These are phyloP conservation scores for Alternaria solani DNA, from an alignment of 2,329 filamentous ascomycete genomes.

Conservation along the genomic window DNA sequence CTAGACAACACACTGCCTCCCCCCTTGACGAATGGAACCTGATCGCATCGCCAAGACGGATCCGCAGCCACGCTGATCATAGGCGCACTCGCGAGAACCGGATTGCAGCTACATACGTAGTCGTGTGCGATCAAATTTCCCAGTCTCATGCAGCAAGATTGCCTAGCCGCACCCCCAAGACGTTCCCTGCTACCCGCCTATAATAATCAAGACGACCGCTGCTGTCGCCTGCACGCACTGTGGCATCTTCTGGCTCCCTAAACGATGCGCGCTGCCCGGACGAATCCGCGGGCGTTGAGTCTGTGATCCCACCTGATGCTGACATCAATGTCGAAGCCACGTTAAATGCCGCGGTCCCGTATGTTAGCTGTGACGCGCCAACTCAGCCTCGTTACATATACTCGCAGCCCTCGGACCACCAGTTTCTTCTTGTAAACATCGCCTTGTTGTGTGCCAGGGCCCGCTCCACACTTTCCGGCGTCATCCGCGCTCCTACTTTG, in stretches of 20 bases:
- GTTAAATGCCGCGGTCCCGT: conserved; percentile 22
- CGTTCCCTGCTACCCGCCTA: conserved; percentile 15
- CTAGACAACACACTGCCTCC: background rate
- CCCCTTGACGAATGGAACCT: conserved; percentile 9
- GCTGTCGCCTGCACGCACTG: conserved; percentile 38
- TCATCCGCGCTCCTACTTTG: conserved; percentile 64
- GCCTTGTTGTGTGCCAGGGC: conserved; percentile 37
- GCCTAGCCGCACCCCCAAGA: conserved; percentile 16
- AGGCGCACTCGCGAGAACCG: conserved; percentile 29
- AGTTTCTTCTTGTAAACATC: conserved; percentile 35
- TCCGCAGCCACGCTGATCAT: conserved; percentile 26
- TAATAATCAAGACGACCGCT: conserved; percentile 31
- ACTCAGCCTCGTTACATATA: conserved; percentile 27
- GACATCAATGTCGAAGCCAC: conserved; percentile 38
- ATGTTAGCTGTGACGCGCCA: conserved; percentile 25
- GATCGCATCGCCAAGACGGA: conserved; percentile 36
- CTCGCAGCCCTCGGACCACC: conserved; percentile 18
- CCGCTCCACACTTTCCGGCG: conserved; percentile 61
- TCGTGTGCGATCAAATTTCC: conserved; percentile 32
- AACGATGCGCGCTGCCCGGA: conserved; percentile 48
- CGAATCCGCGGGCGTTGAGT: conserved; percentile 40
- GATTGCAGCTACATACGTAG: conserved; percentile 13
- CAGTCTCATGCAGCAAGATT: conserved; percentile 16
- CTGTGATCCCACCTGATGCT: conserved; percentile 26
- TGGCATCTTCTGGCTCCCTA: conserved; percentile 43